Evolutionary conservation across 2,329 filamentous ascomycete genomes (phyloP), one percentile per base, ranked within the genome.

Genomic region (Xylogone sp.): DNA sequence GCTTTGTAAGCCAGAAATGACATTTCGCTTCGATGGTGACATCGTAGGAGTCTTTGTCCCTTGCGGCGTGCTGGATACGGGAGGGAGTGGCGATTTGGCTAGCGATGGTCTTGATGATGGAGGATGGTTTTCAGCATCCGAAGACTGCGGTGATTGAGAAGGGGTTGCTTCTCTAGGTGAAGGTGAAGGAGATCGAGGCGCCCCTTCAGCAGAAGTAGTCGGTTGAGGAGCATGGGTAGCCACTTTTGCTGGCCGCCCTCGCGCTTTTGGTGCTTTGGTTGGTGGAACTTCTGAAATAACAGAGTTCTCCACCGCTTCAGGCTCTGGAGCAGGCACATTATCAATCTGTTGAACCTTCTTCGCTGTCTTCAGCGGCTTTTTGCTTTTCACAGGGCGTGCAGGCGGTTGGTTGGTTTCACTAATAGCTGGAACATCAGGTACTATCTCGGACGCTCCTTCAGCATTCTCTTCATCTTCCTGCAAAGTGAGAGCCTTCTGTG

Each of bases 81-180:
- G 34, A 39, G 34, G 34, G n/a, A 18, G 34, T 16, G 34, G 34
- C 12, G 24, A 22, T 19, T 51, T 51, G 8, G 29, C 53, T 31
- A 54, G 74, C 2, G 77, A 73, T 1, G 79, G 80, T 49, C 76
- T 81, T 4, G 84, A 83, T 1, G 86, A 88, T 0, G 88, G 88
- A 1, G 87, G 87, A 45, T 81, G 83, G 59, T 93, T 93, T 67
- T 94, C 89, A 0, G 86, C 87, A 64, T 94, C 86, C 0, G 88
- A 92, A 1, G 87, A 86, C 59, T 90, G 87, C 0, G 85, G 85
- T 1, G 87, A 88, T 18, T 79, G 79, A 0, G 86, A 88, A 0
- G 83, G 84, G 0, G 82, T 79, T 12, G 81, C 67, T 55, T 83
- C 81, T 50, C 74, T 75, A 10, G 78, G 75, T 4, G 75, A 73